A percentile compares a stretch with the other conserved stretches of the same genome.
phyloP scores from a whole-genome alignment of 768 basidiomycete species.

The Termitomyces sp. region DNA sequence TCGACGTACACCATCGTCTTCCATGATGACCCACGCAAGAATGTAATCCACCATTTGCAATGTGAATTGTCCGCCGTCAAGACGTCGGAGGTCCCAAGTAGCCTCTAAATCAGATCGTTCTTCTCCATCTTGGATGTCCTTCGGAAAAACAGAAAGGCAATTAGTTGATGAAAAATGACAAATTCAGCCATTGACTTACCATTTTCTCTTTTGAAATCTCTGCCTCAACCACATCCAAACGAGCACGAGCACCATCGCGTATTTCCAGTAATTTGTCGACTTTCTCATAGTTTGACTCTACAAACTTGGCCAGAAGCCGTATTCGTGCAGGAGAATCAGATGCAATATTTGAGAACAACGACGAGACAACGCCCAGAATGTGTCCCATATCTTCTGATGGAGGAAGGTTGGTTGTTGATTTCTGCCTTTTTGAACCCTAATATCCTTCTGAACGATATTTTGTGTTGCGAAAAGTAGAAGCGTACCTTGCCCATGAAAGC shows the following conservation, averaged over 20 bases:
- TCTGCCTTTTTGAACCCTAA: conserved; percentile 61
- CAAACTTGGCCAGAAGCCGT: conserved; percentile 88
- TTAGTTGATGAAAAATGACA: not conserved
- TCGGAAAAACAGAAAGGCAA: not conserved
- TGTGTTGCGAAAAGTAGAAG: not conserved
- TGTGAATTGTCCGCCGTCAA: conserved; percentile 85
- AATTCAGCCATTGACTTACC: conserved; percentile 27
- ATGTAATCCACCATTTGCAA: conserved; percentile 93
- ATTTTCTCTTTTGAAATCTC: conserved; percentile 69
- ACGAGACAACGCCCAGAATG: conserved; percentile 81
- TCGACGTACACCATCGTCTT: conserved; percentile 86
- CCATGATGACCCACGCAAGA: conserved; percentile 93
- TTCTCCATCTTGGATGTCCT: conserved; percentile 52
- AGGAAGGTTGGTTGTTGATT: conserved; percentile 35
- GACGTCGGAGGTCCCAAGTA: conserved; percentile 74
- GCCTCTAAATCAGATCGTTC: conserved; percentile 66
- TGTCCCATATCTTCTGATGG: conserved; percentile 83
- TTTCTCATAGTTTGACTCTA: conserved; percentile 90
- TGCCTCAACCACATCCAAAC: conserved; percentile 54
- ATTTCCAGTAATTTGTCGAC: conserved; percentile 90
- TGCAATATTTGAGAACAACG: conserved; percentile 79
- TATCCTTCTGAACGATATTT: conserved; percentile 6
- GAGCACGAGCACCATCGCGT: conserved; percentile 59
- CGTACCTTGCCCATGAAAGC: conserved; percentile 90
- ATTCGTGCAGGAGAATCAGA: conserved; percentile 79